Evolutionary conservation across 148 eudicot genomes (phyloP).

Genomic region (Cornus suecica): DNA sequence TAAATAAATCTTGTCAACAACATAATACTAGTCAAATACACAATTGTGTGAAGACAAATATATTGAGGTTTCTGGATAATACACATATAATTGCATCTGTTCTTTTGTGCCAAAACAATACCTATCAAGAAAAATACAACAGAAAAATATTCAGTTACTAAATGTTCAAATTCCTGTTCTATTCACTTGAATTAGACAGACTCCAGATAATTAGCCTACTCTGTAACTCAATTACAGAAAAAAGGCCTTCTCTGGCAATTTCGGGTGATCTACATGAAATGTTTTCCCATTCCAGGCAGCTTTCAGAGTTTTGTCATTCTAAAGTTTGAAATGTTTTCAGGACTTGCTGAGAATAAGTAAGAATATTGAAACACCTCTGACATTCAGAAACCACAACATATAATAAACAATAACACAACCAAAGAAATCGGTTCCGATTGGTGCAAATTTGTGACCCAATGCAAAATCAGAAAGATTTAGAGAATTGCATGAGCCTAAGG

Average conservation of each 20-base stretch:
- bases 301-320: too few species aligned
- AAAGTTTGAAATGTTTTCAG: not conserved
- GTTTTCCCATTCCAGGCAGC: too few species aligned
- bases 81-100: not conserved
- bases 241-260: too few species aligned
- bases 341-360: not conserved
- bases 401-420: too few species aligned
- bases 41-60: not conserved
- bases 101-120: not conserved
- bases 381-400: too few species aligned
- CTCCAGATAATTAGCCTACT: not conserved
- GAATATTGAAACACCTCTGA: too few species aligned
- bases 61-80: not conserved
- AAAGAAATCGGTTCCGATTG: too few species aligned
- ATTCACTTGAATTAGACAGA: too few species aligned
- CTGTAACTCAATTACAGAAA: not conserved
- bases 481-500: too few species aligned
- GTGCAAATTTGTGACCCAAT: too few species aligned
- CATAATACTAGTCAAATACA: not conserved
- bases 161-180: not conserved
- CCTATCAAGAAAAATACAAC: not conserved
- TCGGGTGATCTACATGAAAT: too few species aligned
- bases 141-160: not conserved
- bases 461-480: too few species aligned
- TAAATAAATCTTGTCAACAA: not conserved